Evolutionary conservation across 73 alveolate genomes (phyloP).

Genomic region (Paramecium primaurelia): DNA sequence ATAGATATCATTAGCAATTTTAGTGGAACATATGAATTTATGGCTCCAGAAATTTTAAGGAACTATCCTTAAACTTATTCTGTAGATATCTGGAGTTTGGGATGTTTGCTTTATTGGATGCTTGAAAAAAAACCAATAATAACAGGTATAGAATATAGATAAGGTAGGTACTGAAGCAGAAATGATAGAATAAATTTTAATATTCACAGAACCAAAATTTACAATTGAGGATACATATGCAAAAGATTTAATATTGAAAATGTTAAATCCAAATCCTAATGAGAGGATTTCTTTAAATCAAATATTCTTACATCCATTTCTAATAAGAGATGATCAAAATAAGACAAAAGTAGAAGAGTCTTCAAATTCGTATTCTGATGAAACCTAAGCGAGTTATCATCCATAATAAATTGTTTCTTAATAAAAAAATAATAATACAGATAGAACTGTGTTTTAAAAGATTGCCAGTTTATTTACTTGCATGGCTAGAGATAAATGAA

Average conservation of each 20-base stretch:
- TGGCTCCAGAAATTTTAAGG: slow-evolving; percentile 63
- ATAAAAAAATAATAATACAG: neutral
- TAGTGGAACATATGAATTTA: slow-evolving; percentile 60
- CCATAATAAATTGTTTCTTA: neutral
- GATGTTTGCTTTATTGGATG: slow-evolving; percentile 58
- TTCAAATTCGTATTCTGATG: neutral
- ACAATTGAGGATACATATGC: neutral
- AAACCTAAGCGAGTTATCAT: neutral
- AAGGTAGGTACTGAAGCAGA: neutral
- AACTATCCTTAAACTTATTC: slow-evolving; percentile 46
- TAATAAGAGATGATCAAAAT: neutral
- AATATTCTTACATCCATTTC: neutral
- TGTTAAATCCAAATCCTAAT: neutral
- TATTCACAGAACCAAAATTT: neutral
- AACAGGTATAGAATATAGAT: neutral
- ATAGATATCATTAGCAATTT: slow-evolving; percentile 35
- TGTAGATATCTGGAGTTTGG: slow-evolving; percentile 67
- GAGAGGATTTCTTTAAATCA: neutral
- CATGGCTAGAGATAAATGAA: neutral
- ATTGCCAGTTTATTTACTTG: neutral
- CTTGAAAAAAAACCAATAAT: slow-evolving; percentile 11
- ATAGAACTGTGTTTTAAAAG: neutral
- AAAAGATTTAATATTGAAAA: neutral
- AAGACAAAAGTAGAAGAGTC: neutral
- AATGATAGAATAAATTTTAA: neutral